Percentiles rank a stretch among this genome's conserved stretches.
These are phyloP conservation scores for Cutaneotrichosporon sp. DNA, from an alignment of 1,284 basidiomycete genomes.

Conservation along the genomic window DNA sequence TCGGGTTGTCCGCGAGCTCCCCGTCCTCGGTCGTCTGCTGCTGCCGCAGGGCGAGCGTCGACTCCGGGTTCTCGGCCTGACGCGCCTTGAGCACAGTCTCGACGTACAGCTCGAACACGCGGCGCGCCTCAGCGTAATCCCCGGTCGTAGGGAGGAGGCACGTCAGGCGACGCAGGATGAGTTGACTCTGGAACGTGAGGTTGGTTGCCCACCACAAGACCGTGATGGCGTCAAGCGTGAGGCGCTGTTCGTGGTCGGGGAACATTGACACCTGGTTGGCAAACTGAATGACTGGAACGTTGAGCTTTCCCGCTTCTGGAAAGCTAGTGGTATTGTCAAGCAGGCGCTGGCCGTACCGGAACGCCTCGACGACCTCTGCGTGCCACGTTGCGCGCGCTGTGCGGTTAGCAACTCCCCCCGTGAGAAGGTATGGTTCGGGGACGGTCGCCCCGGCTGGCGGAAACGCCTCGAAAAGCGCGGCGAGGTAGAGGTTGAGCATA, in stretches of 20 bases:
- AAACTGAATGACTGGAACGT: conserved; percentile 76
- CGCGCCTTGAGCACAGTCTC: conserved; percentile 76
- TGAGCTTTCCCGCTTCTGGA: conserved; percentile 78
- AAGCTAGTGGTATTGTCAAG: conserved; percentile 69
- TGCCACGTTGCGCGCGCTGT: conserved; percentile 62
- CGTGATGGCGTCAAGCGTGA: conserved; percentile 52
- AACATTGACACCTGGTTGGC: conserved; percentile 75
- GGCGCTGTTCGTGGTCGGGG: conserved; percentile 62
- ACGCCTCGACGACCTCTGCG: conserved; percentile 62
- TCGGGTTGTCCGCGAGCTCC: conserved; percentile 26
- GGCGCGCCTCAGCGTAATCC: conserved; percentile 66
- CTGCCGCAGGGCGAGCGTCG: conserved; percentile 48
- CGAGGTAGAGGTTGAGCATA: conserved; percentile 67
- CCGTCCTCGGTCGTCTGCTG: conserved; percentile 25
- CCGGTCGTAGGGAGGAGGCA: conserved; percentile 67
- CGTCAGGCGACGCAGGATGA: conserved; percentile 76
- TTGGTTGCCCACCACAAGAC: conserved; percentile 87
- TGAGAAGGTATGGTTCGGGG: conserved; percentile 29
- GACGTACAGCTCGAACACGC: conserved; percentile 76
- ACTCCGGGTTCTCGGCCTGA: conserved; percentile 59
- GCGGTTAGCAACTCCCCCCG: conserved; percentile 26
- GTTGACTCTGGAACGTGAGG: conserved; percentile 85
- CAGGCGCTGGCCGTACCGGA: conserved; percentile 68
- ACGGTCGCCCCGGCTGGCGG: conserved; percentile 43
- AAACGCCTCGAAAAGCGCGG: conserved; percentile 61